Percentiles rank a stretch among this genome's conserved stretches.
Evolutionary conservation across 768 basidiomycete genomes (phyloP).

Genomic region (Tephrocybe rancida): DNA sequence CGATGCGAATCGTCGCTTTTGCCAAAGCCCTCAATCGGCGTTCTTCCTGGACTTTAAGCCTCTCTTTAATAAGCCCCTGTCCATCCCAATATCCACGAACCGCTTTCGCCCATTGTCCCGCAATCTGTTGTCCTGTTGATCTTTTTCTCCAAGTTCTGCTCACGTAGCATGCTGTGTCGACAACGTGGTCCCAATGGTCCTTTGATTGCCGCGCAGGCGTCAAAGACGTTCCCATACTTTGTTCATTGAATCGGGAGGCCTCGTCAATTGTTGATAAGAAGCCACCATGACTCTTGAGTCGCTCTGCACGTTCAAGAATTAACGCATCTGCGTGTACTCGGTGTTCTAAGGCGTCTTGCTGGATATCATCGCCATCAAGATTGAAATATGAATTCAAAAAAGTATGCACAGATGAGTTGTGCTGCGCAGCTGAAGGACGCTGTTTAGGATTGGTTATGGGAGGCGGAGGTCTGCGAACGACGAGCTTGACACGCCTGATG

Average conservation of each 20-base stretch:
- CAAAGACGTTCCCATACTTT: slow-evolving; percentile 23
- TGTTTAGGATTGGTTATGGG: slow-evolving; percentile 69
- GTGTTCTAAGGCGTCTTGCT: slow-evolving; percentile 28
- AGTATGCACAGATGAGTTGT: slow-evolving; percentile 53
- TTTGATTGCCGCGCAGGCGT: slow-evolving; percentile 34
- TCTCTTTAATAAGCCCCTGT: slow-evolving; percentile 63
- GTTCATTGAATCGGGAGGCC: slow-evolving; percentile 29
- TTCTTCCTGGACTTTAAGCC: slow-evolving; percentile 62
- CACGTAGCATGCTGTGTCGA: slow-evolving; percentile 43
- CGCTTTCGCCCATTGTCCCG: slow-evolving; percentile 62
- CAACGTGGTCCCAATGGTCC: slow-evolving; percentile 64
- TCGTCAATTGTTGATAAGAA: slow-evolving; percentile 41
- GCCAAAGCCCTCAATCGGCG: slow-evolving; percentile 65
- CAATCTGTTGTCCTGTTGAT: slow-evolving; percentile 37
- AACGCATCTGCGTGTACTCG: slow-evolving; percentile 31
- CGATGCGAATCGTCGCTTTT: slow-evolving; percentile 69
- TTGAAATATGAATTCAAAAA: slow-evolving; percentile 67
- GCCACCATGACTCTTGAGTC: slow-evolving; percentile 37
- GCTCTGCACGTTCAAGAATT: slow-evolving; percentile 34
- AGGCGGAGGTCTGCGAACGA: slow-evolving; percentile 67
- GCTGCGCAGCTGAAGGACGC: slow-evolving; percentile 52
- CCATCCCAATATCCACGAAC: slow-evolving; percentile 79
- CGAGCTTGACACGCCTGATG: slow-evolving; percentile 66
- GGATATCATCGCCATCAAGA: slow-evolving; percentile 52
- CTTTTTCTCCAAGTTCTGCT: slow-evolving; percentile 28